Conservation (phyloP, 805 yeast genomes). For the Metschnikowia drakensbergensis region DNA sequence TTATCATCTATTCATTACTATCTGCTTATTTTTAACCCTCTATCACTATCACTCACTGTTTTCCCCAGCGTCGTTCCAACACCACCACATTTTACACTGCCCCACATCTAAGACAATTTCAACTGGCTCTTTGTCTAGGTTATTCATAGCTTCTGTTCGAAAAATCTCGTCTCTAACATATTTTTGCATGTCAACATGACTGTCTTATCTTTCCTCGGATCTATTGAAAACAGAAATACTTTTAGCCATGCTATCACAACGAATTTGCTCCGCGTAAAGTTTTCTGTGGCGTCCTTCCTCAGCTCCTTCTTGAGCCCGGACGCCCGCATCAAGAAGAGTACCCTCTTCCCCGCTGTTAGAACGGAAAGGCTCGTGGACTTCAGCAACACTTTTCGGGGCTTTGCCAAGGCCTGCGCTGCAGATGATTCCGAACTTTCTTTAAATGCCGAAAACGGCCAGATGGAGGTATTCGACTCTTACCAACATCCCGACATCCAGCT, state of each 20-base stretch:
- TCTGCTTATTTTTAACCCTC: too few species aligned
- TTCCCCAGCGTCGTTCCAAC: neutral
- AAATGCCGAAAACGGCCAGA: slow-evolving; percentile 21
- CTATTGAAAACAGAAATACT: neutral
- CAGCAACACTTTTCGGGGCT: slow-evolving; percentile 13
- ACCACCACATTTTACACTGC: neutral
- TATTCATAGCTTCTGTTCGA: neutral
- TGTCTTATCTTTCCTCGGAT: slow-evolving; percentile 3
- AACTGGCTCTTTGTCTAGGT: neutral
- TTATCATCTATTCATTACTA: too few species aligned
- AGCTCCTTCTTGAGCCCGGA: neutral
- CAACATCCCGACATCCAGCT: neutral
- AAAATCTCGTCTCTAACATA: neutral
- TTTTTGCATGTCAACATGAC: slow-evolving; percentile 6
- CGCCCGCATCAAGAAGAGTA: neutral
- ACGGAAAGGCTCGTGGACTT: slow-evolving; percentile 6
- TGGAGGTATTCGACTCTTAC: slow-evolving; percentile 21
- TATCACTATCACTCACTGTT: too few species aligned
- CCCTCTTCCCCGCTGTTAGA: slow-evolving; percentile 14
- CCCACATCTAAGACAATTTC: neutral
- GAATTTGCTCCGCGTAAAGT: slow-evolving; percentile 1
- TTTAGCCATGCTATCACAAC: neutral
- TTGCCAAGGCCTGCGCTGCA: slow-evolving; percentile 31
- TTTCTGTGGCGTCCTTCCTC: slow-evolving; percentile 7
- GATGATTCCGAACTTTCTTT: slow-evolving; percentile 35